Evolutionary conservation across 2,329 filamentous ascomycete genomes (phyloP).

Genomic region (Xylaria sp.): DNA sequence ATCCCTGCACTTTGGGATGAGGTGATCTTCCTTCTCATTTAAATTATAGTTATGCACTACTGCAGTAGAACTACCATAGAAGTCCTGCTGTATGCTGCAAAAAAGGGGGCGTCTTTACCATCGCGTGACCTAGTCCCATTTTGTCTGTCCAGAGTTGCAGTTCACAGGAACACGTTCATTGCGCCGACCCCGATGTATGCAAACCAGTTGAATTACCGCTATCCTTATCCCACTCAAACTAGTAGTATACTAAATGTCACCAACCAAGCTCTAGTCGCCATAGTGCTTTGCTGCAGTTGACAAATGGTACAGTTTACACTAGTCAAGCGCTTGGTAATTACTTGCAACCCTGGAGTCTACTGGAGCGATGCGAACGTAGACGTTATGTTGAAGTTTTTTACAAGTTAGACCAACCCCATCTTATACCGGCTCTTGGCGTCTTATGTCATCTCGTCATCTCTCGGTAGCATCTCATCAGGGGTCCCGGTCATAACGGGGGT

Average conservation of each 20-base stretch:
- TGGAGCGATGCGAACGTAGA: constrained; percentile 4
- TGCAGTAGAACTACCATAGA: not conserved
- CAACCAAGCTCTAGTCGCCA: not conserved
- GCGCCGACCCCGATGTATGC: not conserved
- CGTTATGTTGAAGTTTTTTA: not conserved
- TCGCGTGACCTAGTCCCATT: not conserved
- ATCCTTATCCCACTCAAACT: not conserved
- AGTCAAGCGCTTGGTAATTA: not conserved
- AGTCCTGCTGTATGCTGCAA: not conserved
- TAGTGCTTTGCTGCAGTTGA: not conserved
- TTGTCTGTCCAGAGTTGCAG: not conserved
- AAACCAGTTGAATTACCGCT: not conserved
- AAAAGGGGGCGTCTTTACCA: constrained; percentile 1
- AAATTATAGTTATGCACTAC: constrained; percentile 12
- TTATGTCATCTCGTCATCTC: constrained; percentile 35
- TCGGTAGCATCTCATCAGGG: constrained; percentile 25
- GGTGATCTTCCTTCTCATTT: constrained; percentile 6
- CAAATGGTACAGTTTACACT: constrained; percentile 6
- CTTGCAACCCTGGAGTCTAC: not conserved
- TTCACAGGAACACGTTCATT: not conserved
- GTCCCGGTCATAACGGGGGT: not conserved
- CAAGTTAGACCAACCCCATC: constrained; percentile 8
- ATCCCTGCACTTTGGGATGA: not conserved
- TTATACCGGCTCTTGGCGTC: constrained; percentile 17
- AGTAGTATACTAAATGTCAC: not conserved